A percentile compares a stretch with the other conserved stretches of the same genome.
These are phyloP conservation scores for Chaetomium fimeti DNA, from an alignment of 495 filamentous ascomycete genomes.

Conservation along the genomic window DNA sequence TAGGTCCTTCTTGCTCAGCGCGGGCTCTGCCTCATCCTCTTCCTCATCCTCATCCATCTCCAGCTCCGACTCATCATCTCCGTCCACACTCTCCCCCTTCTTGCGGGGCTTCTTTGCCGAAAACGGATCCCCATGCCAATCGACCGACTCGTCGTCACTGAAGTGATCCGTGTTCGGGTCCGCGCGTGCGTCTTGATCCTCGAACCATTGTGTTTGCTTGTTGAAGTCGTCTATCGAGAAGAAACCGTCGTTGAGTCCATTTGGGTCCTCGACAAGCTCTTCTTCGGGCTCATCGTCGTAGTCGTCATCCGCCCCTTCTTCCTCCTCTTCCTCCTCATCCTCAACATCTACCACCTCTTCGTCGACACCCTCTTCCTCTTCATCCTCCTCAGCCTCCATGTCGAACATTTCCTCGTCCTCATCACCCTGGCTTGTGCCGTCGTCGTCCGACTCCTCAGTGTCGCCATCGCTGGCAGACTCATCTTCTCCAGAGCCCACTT, in stretches of 20 bases:
- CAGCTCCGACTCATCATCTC: constrained; percentile 25
- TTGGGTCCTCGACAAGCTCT: constrained; percentile 51
- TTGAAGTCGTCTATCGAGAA: constrained; percentile 99
- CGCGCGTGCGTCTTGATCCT: constrained; percentile 69
- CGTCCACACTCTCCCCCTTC: constrained; percentile 21
- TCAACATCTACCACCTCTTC: constrained; percentile 32
- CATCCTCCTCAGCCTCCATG: constrained; percentile 30
- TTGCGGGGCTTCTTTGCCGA: constrained; percentile 24
- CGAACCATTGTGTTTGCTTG: constrained; percentile 80
- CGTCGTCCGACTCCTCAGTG: constrained; percentile 42
- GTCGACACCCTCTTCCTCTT: constrained; percentile 26
- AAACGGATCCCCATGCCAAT: constrained; percentile 77
- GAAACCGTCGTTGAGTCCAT: constrained; percentile 86
- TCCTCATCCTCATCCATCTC: constrained; percentile 29
- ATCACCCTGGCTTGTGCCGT: constrained; percentile 42
- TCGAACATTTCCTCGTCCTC: constrained; percentile 42
- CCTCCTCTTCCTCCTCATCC: constrained; percentile 32
- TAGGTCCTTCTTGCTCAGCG: constrained; percentile 24
- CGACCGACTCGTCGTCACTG: constrained; percentile 76
- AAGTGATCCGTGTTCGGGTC: constrained; percentile 61
- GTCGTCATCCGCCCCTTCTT: constrained; percentile 33
- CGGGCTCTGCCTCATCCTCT: constrained; percentile 45
- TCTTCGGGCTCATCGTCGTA: constrained; percentile 41
- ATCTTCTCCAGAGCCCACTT: constrained; percentile 37
- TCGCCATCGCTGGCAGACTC: constrained; percentile 35